Percentiles rank a stretch among this genome's conserved stretches.
Evolutionary conservation across 305 asterid species (phyloP).

Genomic region (Striga hermonthica): DNA sequence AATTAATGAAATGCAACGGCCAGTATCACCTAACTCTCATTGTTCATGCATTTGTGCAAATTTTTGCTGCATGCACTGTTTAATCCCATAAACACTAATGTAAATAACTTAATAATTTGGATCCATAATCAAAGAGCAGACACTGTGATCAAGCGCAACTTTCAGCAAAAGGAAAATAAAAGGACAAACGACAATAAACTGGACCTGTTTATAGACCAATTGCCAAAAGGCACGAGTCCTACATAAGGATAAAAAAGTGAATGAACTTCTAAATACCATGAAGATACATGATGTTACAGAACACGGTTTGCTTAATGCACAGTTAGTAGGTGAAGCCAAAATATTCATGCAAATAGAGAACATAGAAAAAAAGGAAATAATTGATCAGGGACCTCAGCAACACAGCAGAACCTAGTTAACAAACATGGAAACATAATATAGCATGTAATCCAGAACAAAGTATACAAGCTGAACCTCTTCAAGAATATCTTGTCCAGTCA

Average conservation of each 20-base stretch:
- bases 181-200: not conserved
- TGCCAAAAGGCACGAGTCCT: constrained; percentile 17
- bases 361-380: not conserved
- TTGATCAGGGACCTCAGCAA: constrained; percentile 25
- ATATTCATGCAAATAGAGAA: constrained; percentile 15
- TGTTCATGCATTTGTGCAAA: constrained; percentile 12
- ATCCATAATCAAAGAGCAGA: constrained; percentile 23
- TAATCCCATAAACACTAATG: not conserved
- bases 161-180: not conserved
- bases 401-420: constrained; percentile 20
- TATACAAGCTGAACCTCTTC: constrained; percentile 63
- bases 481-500: constrained; percentile 70
- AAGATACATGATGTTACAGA: constrained; percentile 13
- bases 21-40: constrained; percentile 14
- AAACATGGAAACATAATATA: constrained; percentile 12
- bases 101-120: constrained; percentile 10
- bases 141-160: constrained; percentile 12
- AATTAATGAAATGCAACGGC: constrained; percentile 11
- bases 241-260: constrained; percentile 8
- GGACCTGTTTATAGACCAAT: constrained; percentile 3
- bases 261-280: constrained; percentile 19
- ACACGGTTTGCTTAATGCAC: constrained; percentile 23
- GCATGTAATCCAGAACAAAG: constrained; percentile 21
- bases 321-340: constrained; percentile 24
- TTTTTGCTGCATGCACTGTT: constrained; percentile 14